phyloP scores from a whole-genome alignment of 139 green algal genomes.

The Chlorella ohadii region DNA sequence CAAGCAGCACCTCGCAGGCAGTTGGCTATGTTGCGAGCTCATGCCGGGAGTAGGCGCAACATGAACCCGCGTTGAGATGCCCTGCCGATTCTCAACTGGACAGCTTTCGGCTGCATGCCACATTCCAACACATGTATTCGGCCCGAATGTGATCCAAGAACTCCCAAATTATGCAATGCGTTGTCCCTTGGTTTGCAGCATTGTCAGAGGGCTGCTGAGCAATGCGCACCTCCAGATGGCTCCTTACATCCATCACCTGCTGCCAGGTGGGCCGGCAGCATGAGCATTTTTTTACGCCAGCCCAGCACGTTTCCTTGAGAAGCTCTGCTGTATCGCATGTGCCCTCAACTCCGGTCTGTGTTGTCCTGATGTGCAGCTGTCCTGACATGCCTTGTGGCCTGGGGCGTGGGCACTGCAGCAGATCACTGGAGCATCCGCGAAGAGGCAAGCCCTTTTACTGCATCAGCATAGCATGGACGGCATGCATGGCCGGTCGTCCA shows the following conservation, averaged over 20 bases:
- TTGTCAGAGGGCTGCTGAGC: not conserved
- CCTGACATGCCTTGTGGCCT: conserved; percentile 7
- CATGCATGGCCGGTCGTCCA: too few species aligned
- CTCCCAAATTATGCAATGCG: too few species aligned
- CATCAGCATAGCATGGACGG: not conserved
- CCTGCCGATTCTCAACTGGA: too few species aligned
- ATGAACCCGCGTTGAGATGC: too few species aligned
- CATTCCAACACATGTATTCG: too few species aligned
- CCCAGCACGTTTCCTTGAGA: not conserved
- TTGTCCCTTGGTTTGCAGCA: not conserved
- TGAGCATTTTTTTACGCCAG: not conserved
- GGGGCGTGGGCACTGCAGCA: not conserved
- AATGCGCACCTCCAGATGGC: not conserved
- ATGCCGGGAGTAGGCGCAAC: too few species aligned
- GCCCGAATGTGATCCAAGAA: too few species aligned
- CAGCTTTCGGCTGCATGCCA: too few species aligned
- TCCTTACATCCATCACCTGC: conserved; percentile 20
- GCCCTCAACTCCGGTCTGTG: not conserved
- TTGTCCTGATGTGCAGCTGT: not conserved
- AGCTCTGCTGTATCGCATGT: not conserved
- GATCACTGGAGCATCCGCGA: not conserved
- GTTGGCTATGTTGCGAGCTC: too few species aligned
- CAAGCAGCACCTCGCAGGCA: too few species aligned
- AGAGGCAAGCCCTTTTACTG: not conserved
- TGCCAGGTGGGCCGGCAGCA: not conserved